Evolutionary conservation across 306 rosid genomes (phyloP).

Genomic region (Pterocarpus santalinus): DNA sequence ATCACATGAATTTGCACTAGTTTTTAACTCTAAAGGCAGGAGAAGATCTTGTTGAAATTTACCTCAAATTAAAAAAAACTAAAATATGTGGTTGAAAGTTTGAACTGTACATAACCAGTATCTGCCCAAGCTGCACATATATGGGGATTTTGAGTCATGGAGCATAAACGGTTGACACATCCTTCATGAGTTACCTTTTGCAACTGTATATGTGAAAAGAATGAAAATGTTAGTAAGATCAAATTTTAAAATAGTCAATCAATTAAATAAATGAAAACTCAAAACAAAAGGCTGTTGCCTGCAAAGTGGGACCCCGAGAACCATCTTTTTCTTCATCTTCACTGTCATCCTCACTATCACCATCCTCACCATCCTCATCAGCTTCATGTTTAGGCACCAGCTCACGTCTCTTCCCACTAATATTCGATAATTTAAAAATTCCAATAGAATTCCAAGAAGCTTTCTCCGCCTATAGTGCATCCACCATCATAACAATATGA

Average conservation of each 20-base stretch:
- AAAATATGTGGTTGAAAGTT: constrained; percentile 33
- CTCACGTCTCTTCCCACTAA: constrained; percentile 87
- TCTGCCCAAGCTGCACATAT: constrained; percentile 97
- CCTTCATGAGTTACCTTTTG: constrained; percentile 88
- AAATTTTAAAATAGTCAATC: constrained; percentile 30
- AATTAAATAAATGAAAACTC: not conserved
- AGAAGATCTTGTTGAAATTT: not conserved
- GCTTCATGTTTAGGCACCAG: constrained; percentile 64
- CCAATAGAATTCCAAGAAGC: constrained; percentile 85
- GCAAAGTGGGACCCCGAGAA: constrained; percentile 65
- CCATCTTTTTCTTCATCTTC: constrained; percentile 66
- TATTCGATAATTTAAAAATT: constrained; percentile 79
- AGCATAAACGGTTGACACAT: constrained; percentile 81
- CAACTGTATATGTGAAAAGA: constrained; percentile 62
- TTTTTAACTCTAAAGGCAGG: constrained; percentile 12
- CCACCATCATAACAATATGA: constrained; percentile 41
- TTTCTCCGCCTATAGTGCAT: constrained; percentile 77
- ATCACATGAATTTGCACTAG: constrained; percentile 23
- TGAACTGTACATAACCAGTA: constrained; percentile 84
- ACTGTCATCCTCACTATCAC: constrained; percentile 80
- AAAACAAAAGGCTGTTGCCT: constrained; percentile 56
- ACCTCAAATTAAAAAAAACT: not conserved
- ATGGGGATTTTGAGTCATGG: constrained; percentile 90
- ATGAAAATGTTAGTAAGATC: constrained; percentile 10
- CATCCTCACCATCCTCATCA: constrained; percentile 73